phyloP scores from a whole-genome alignment of 495 filamentous ascomycete species.

The Penicillium odoratum region DNA sequence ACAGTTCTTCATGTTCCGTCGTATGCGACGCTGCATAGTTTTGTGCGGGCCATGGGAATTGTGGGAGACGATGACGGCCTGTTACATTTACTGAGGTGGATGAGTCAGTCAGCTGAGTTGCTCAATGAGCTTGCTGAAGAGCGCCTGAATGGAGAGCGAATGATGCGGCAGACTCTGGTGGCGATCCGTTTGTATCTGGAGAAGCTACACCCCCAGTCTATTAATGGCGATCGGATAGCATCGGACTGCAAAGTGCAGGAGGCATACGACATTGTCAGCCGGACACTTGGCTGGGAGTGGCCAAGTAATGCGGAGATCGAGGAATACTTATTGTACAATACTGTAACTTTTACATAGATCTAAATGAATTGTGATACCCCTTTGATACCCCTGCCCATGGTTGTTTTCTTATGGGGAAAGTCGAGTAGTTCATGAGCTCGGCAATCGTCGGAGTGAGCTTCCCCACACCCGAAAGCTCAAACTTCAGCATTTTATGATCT shows the following conservation, averaged over 20 bases:
- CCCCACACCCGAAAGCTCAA: slow-evolving; percentile 25
- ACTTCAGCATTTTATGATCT: slow-evolving; percentile 1
- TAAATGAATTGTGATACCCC: slow-evolving; percentile 9
- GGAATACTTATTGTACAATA: slow-evolving; percentile 39
- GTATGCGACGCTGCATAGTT: slow-evolving; percentile 51
- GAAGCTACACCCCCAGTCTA: slow-evolving; percentile 20
- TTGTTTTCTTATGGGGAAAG: no score
- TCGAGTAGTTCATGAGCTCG: slow-evolving; percentile 12
- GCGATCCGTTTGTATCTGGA: slow-evolving; percentile 58
- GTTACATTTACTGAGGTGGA: slow-evolving; percentile 53
- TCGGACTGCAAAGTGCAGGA: slow-evolving; percentile 33
- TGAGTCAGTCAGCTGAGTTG: slow-evolving; percentile 40
- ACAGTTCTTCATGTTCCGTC: slow-evolving; percentile 41
- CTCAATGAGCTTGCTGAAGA: slow-evolving; percentile 43
- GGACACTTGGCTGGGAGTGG: slow-evolving; percentile 53
- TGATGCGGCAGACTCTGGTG: slow-evolving; percentile 50
- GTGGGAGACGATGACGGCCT: slow-evolving; percentile 51
- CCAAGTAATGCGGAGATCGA: slow-evolving; percentile 52
- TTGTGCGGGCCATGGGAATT: slow-evolving; percentile 53
- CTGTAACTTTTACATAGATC: slow-evolving; percentile 24
- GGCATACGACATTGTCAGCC: slow-evolving; percentile 46
- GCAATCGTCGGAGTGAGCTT: slow-evolving; percentile 29
- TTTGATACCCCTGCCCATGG: background rate
- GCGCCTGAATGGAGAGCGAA: slow-evolving; percentile 39
- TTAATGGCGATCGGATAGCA: slow-evolving; percentile 16